These are phyloP conservation scores for Acanthochlamys bracteata DNA, from an alignment of 106 monocot genomes.

Conservation along the genomic window DNA sequence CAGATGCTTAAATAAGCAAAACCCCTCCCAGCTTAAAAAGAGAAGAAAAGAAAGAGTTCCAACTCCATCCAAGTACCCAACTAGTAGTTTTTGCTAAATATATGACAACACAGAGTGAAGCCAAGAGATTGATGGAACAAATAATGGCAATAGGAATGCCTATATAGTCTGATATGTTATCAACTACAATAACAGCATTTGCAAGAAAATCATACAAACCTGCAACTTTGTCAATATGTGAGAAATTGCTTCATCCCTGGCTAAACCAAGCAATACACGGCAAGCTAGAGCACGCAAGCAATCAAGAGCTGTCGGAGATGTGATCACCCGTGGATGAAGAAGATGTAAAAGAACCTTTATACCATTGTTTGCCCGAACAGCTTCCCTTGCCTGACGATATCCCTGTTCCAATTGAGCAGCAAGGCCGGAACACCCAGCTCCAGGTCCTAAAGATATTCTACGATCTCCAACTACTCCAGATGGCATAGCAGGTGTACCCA, in stretches of 20 bases:
- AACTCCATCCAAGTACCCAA: too few relatives aligned
- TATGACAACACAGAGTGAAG: too few relatives aligned
- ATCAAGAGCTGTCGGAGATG: slow-evolving; percentile 71
- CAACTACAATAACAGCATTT: too few relatives aligned
- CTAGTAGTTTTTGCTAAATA: too few relatives aligned
- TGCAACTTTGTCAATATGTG: slow-evolving; percentile 95
- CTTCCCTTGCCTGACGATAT: slow-evolving; percentile 84
- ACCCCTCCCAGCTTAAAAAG: too few relatives aligned
- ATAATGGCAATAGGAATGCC: too few relatives aligned
- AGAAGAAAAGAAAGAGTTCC: too few relatives aligned
- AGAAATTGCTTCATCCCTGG: slow-evolving; percentile 89
- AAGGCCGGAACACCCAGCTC: slow-evolving; percentile 88
- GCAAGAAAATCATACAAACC: slow-evolving; percentile 21
- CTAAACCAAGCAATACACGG: slow-evolving; percentile 89
- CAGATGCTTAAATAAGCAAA: too few relatives aligned
- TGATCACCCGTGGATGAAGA: slow-evolving; percentile 80
- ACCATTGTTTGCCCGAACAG: slow-evolving; percentile 93
- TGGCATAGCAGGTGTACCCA: slow-evolving; percentile 12
- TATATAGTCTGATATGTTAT: too few relatives aligned
- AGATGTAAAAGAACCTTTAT: slow-evolving; percentile 94
- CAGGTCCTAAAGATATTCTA: slow-evolving; percentile 81
- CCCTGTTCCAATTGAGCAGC: slow-evolving; percentile 94
- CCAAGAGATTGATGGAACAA: too few relatives aligned
- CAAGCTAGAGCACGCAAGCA: slow-evolving; percentile 83
- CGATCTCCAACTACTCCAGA: slow-evolving; percentile 83